Percentiles rank a stretch among this genome's conserved stretches.
Conservation (phyloP, 2,329 filamentous ascomycete genomes). For the Gnomoniopsis sp. region DNA sequence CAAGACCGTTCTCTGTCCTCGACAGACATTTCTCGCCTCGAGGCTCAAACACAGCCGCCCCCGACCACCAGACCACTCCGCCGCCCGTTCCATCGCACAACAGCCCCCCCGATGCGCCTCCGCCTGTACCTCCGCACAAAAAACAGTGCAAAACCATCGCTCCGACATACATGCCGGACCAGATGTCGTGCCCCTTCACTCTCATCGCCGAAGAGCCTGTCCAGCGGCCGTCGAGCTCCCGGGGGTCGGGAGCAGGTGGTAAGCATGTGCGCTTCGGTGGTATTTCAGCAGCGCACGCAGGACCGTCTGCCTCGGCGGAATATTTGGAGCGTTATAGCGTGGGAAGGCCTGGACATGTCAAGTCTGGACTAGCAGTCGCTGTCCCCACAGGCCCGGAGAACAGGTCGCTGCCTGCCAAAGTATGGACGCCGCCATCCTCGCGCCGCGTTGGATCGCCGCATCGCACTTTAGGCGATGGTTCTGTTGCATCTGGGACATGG, state of each 20-base stretch:
- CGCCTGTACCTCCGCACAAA: conserved; percentile 3
- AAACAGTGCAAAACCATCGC: not conserved
- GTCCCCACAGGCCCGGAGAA: not conserved
- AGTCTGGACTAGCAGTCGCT: not conserved
- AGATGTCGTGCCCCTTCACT: conserved; percentile 8
- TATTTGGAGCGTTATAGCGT: conserved; percentile 31
- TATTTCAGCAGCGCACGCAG: not conserved
- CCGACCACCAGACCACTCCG: not conserved
- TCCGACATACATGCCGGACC: not conserved
- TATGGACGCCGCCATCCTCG: not conserved
- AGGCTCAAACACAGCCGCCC: not conserved
- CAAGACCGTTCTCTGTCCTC: conserved; percentile 7
- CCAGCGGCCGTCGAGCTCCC: conserved; percentile 3
- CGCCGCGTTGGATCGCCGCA: no score
- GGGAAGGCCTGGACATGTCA: not conserved
- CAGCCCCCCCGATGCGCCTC: not conserved
- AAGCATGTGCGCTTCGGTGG: conserved; percentile 13
- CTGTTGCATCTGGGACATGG: no score
- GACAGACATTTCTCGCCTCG: conserved; percentile 11
- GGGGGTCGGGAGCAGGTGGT: not conserved
- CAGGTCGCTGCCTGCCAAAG: not conserved
- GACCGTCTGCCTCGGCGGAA: conserved; percentile 28
- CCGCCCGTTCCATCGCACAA: conserved; percentile 9
- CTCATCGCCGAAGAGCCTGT: conserved; percentile 15
- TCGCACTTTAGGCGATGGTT: no score